Base-by-base conservation (phyloP, 1,139 yeast genomes). In the Pichia inconspicua region DNA sequence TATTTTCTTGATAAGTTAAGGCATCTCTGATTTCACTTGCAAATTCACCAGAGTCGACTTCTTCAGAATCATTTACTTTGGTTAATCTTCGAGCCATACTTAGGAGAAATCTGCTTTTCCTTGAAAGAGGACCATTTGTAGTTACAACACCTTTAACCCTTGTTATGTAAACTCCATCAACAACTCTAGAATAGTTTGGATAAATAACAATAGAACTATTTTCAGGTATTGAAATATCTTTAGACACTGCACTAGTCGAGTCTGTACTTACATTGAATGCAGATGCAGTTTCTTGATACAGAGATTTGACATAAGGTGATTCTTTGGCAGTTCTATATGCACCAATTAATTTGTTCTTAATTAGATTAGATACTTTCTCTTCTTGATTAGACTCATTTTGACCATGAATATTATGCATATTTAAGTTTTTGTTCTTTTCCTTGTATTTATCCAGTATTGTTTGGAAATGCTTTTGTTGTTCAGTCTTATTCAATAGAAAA, bases 101-200 rank as follows among this genome's bases (percentile, higher is more conserved):
- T 38, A 84, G 62, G 34, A 88, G 70, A 47, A 89, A 65, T 54
- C 82, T 69, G 61, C 88, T 85, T 59, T 84, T 85, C 44, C 95
- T 70, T 31, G 79, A 76, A 72, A 81, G 75, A 10, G 74, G 71
- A 1, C 92, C 94, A 0, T 89, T 89, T 41, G 86, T 72, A 50
- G 74, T 78, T 10, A 87, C 72, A 76, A 84, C 78, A 4, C 96
- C 96, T 43, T 85, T 75, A 2, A 88, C 78, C 46, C 81, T 80
- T 1, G 89, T 81, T 44, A 74, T 71, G 60, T 60, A 63, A 44
- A 57, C 58, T 37, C 50, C 49, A 41, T 53, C 50, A 19, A 48
- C 52, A 42, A 41, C 53, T 25, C 58, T 53, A 14, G 62, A 46
- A 43, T 60, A 63, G 3, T 57, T 51, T 34, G 58, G 55, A 43